Evolutionary conservation across 495 filamentous ascomycete genomes (phyloP), one percentile per base, ranked within the genome.

Genomic region (Lepidopterella palustris): DNA sequence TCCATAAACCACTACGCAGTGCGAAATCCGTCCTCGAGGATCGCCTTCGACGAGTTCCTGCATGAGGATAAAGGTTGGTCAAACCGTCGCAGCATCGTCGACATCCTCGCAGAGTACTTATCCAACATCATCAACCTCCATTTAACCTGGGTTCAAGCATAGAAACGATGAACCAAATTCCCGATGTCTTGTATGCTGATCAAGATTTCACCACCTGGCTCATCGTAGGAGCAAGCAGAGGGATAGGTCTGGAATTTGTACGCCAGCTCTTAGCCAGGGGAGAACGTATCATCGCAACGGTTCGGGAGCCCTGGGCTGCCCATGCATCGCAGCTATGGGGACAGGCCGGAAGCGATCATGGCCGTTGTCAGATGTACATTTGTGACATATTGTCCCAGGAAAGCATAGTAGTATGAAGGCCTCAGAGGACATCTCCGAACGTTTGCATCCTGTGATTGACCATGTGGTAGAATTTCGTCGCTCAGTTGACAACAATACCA

Each of bases 211-310:
- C 63, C 45, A 79, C 78, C 8, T 82, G 80, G 77, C 65, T 82
- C 9, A 74, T 83, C n/a, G 71, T 83, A 11, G 81, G 81, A 31
- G 80, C 79, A 26, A 78, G 76, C 45, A 72, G 80, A 66, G 81
- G 81, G 57, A 84, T 84, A 58, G 81, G 81, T 32, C 68, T 82
- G 21, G 81, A 83, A 60, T 79, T 82, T 60, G 76, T 78, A 2
- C 63, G 70, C 10, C 81, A 84, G 59, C 64, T 81, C 5, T 67
- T 83, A 1, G 59, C 63, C 24, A 68, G 67, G 32, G 79, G 77
- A 11, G 69, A 82, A 48, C 67, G 69, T 21, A 78, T 83, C 23
- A 73, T 80, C 20, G 80, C 79, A n/a, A 81, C 80, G 3, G 77
- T 77, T 1, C 74, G 81, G 18, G 71, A 74, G 59, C 59, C 73